Evolutionary conservation across 1,284 basidiomycete species (phyloP).

Genomic region (Boletellus deceptivus): DNA sequence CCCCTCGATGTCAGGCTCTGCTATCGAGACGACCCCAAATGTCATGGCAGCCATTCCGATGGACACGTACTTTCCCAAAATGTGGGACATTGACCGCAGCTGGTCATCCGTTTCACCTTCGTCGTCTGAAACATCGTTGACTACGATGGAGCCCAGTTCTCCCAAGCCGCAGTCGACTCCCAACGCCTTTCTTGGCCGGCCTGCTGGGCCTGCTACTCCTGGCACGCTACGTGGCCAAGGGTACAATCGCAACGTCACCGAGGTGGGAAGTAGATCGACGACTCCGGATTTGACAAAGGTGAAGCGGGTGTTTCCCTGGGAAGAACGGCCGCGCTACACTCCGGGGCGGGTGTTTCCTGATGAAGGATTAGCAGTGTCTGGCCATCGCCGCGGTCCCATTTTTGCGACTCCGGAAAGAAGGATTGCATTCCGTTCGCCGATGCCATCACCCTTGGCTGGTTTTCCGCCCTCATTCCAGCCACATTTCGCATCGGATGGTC

Average conservation of each 20-base stretch:
- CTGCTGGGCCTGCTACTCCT: slow-evolving; percentile 58
- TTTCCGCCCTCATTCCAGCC: slow-evolving; percentile 60
- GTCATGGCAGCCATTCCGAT: slow-evolving; percentile 50
- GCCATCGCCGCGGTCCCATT: slow-evolving; percentile 32
- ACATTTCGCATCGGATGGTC: slow-evolving; percentile 81
- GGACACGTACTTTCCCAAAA: slow-evolving; percentile 71
- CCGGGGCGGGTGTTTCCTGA: slow-evolving; percentile 79
- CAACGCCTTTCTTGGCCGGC: slow-evolving; percentile 57
- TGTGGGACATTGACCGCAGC: slow-evolving; percentile 61
- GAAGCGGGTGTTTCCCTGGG: slow-evolving; percentile 92
- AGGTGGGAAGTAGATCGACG: slow-evolving; percentile 35
- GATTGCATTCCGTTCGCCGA: slow-evolving; percentile 19
- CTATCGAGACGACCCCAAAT: slow-evolving; percentile 71
- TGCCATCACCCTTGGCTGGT: slow-evolving; percentile 38
- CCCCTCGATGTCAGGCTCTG: slow-evolving; percentile 65
- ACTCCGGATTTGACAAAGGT: slow-evolving; percentile 74
- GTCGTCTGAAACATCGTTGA: slow-evolving; percentile 30
- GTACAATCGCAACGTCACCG: slow-evolving; percentile 60
- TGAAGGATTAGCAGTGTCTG: slow-evolving; percentile 54
- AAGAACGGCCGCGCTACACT: slow-evolving; percentile 61
- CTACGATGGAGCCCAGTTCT: slow-evolving; percentile 23
- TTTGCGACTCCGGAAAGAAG: slow-evolving; percentile 31
- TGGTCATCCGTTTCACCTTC: slow-evolving; percentile 20
- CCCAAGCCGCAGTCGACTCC: slow-evolving; percentile 35
- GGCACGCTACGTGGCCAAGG: slow-evolving; percentile 57